Evolutionary conservation across 2,329 filamentous ascomycete species (phyloP), one percentile per base, ranked within the genome.

Genomic region (Aspergillus brunneoviolaceus): DNA sequence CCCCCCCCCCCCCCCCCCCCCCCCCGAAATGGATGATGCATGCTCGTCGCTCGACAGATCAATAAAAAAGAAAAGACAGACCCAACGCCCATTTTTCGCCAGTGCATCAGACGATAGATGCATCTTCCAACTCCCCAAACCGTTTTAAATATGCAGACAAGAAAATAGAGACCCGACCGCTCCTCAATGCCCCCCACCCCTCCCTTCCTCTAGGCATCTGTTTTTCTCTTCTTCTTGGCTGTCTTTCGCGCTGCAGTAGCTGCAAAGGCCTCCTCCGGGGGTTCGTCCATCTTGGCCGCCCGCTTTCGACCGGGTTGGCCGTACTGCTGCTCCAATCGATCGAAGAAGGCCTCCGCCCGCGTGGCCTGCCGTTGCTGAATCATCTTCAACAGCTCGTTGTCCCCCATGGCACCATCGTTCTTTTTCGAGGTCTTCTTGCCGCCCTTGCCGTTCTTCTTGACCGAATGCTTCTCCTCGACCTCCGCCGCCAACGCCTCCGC

Each of bases 291-390:
- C 39, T 60, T 74, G 0, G 70, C 74, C 27, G 76, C 78, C 65
- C 82, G 73, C 61, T 77, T 78, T 62, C 74, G 80, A 58, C 70
- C 71, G 29, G 67, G 81, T 79, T 73, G 29, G 31, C 51, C 79
- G 69, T 96, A 96, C 77, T 94, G 96, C 52, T 87, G 89, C 60
- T 91, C 91, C 53, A 96, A 76, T 53, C 84, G 80, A 63, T 90
- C 89, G 25, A 96, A 78, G 72, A 96, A 92, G 42, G 79, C 80
- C 29, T 78, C 77, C 11, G 77, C 81, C 35, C 89, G 81, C 48
- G 83, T 82, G 66, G 88, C 82, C 73, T 95, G 89, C 51, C 89
- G 85, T 69, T 85, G 82, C 71, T 85, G 84, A 63, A 96, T 96
- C 69, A 96, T 74, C 1, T 89, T 90, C n/a, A 87, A 86, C 45